phyloP scores from a whole-genome alignment of 2,329 filamentous ascomycete species.

The Salinomyces thailandicus region DNA sequence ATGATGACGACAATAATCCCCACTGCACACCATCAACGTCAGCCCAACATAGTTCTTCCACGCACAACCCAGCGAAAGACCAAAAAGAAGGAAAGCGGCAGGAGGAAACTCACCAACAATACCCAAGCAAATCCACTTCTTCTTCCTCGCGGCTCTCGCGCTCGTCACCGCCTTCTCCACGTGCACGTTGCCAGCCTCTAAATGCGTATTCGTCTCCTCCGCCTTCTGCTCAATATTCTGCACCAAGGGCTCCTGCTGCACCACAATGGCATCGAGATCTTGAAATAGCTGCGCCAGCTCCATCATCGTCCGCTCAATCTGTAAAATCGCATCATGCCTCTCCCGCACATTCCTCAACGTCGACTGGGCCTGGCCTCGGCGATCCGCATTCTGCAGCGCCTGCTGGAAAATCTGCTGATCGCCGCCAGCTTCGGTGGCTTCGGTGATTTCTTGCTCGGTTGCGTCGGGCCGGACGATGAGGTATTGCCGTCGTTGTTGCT shows the following conservation, averaged over 20 bases:
- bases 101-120: conserved; percentile 51
- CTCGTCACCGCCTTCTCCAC: conserved; percentile 73
- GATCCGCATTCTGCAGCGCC: conserved; percentile 70
- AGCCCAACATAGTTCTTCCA: neutral
- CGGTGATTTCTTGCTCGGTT: conserved; percentile 61
- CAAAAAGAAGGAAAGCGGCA: neutral
- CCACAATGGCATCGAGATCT: conserved; percentile 74
- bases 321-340: conserved; percentile 76
- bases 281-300: conserved; percentile 82
- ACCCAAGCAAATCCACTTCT: conserved; percentile 94
- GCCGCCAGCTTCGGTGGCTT: conserved; percentile 62
- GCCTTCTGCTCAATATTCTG: conserved; percentile 75
- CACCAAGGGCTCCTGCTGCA: conserved; percentile 75
- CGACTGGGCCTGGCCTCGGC: conserved; percentile 68
- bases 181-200: conserved; percentile 75
- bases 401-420: conserved; percentile 76
- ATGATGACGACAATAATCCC: conserved; percentile 28
- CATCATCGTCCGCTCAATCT: conserved; percentile 84
- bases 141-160: conserved; percentile 68
- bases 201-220: conserved; percentile 73
- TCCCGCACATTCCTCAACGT: conserved; percentile 71
- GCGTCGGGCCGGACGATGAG: conserved; percentile 66
- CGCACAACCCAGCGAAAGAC: neutral
- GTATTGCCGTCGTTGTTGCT: conserved; percentile 82
- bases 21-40: conserved; percentile 13